Evolutionary conservation across 495 filamentous ascomycete species (phyloP).

Genomic region (Lindgomyces ingoldianus): DNA sequence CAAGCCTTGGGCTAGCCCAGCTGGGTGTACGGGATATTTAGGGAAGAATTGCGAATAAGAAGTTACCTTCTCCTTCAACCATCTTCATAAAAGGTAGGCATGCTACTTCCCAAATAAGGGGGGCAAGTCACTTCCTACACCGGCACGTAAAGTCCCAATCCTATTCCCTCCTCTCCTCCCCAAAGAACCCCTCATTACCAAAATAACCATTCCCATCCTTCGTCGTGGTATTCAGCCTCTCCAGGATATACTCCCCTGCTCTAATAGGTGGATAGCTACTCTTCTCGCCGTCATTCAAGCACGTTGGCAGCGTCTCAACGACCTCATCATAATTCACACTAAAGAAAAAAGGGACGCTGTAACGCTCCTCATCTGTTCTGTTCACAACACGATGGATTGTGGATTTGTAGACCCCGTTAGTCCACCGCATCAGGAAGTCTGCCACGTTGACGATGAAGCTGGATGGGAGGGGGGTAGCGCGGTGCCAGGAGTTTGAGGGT

Average conservation of each 20-base stretch:
- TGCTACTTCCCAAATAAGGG: too few species aligned
- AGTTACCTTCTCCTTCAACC: too few species aligned
- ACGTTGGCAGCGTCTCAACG: slow-evolving; percentile 39
- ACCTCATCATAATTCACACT: slow-evolving; percentile 32
- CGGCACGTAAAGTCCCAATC: background rate
- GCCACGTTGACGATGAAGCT: slow-evolving; percentile 36
- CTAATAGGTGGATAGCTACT: slow-evolving; percentile 36
- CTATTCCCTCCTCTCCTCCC: background rate
- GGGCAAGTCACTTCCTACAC: too few species aligned
- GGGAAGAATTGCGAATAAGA: too few species aligned
- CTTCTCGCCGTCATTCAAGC: slow-evolving; percentile 28
- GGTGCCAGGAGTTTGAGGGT: slow-evolving; percentile 53
- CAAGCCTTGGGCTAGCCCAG: too few species aligned
- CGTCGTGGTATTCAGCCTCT: slow-evolving; percentile 35
- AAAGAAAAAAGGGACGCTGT: slow-evolving; percentile 36
- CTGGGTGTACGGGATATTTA: too few species aligned
- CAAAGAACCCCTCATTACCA: slow-evolving; percentile 15
- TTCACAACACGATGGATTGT: slow-evolving; percentile 34
- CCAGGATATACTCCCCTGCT: slow-evolving; percentile 41
- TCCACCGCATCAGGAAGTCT: slow-evolving; percentile 34
- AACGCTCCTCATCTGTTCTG: slow-evolving; percentile 18
- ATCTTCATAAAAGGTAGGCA: too few species aligned
- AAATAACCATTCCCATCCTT: slow-evolving; percentile 33
- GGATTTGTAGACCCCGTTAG: slow-evolving; percentile 29
- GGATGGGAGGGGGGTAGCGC: slow-evolving; percentile 47